Percentiles rank a stretch among this genome's conserved stretches.
Evolutionary conservation across 2,329 filamentous ascomycete species (phyloP).

Genomic region (Chaetomium olivaceum): DNA sequence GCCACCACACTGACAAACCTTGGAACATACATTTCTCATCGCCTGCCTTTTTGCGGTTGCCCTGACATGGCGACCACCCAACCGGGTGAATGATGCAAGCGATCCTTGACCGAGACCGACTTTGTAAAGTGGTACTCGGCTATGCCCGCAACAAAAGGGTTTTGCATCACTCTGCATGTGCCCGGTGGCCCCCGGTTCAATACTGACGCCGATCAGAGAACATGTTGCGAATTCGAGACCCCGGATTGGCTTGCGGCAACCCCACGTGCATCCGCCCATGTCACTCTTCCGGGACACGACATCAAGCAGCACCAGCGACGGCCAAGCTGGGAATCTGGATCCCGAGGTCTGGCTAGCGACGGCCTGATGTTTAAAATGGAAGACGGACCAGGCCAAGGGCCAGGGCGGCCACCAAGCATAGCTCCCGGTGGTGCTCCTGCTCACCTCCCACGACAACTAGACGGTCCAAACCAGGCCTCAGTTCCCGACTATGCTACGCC

Average conservation of each 20-base stretch:
- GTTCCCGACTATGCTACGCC: constrained; percentile 8
- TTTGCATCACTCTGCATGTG: constrained; percentile 1
- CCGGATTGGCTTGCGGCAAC: constrained; percentile 12
- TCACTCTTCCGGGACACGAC: background rate
- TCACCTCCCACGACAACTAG: background rate
- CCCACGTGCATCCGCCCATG: constrained; percentile 20
- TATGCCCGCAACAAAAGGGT: background rate
- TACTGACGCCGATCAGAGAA: background rate
- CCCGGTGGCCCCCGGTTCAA: background rate
- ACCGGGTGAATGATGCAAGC: background rate
- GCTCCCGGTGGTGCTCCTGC: background rate
- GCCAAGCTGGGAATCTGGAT: background rate
- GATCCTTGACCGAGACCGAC: background rate
- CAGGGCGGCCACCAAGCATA: background rate
- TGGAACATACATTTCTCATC: too few relatives aligned
- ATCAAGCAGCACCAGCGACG: background rate
- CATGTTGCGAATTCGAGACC: constrained; percentile 6
- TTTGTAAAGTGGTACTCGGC: constrained; percentile 8
- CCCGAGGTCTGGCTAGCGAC: constrained; percentile 3
- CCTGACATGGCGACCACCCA: background rate
- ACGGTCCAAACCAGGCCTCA: background rate
- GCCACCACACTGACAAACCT: too few relatives aligned
- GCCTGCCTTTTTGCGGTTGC: too few relatives aligned
- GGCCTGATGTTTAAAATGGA: background rate
- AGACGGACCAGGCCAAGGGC: background rate